Base-by-base conservation (phyloP, 345 rosid species). In the Eucalyptus virginea region DNA sequence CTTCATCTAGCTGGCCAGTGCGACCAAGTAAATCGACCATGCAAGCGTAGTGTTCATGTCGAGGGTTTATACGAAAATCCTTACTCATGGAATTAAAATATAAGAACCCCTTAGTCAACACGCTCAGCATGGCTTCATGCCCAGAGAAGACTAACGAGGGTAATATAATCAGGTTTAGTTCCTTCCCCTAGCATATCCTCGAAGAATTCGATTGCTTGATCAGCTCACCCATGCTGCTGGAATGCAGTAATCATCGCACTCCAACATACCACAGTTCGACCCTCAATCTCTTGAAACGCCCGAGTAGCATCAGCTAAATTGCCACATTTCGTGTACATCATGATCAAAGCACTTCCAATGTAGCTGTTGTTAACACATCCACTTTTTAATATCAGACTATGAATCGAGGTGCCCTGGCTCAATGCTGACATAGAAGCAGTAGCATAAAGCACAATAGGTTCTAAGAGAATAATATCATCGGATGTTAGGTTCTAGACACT, bases 21-120 rank as follows among this genome's bases (percentile, higher is more conserved):
- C 92, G 93, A 65, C 93, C 92, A 47, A 94, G 90, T 48, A 93
- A 86, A 89, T 94, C 93, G 44, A 94, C 94, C 93, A 93, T 91
- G 87, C 94, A 91, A 81, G 94, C 91, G 45, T 86, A 88, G 90
- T 92, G 93, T 89, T 94, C 92, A 67, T 87, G 91, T 30, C 91
- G 89, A 50, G 94, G 93, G 87, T 18, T 89, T 54, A 93, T 88
- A 56, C 93, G 92, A 80, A 91, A 89, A 81, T 69, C 87, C 87
- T 89, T 54, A 56, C 48, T 88, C 93, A 93, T 94, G 87, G 94
- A 91, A 81, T 90, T 88, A 92, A 93, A 94, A 90, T 92, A 93
- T 30, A 23, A 69, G 89, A 81, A 90, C n/a, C 18, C 95, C 94
- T 88, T 91, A 90, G 23, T 92, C 90, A 87, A 93, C 88, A n/a